A percentile compares a stretch with the other conserved stretches of the same genome.
These are phyloP conservation scores for Avena sativa DNA, from an alignment of 176 grass and related monocot species.

Conservation along the genomic window DNA sequence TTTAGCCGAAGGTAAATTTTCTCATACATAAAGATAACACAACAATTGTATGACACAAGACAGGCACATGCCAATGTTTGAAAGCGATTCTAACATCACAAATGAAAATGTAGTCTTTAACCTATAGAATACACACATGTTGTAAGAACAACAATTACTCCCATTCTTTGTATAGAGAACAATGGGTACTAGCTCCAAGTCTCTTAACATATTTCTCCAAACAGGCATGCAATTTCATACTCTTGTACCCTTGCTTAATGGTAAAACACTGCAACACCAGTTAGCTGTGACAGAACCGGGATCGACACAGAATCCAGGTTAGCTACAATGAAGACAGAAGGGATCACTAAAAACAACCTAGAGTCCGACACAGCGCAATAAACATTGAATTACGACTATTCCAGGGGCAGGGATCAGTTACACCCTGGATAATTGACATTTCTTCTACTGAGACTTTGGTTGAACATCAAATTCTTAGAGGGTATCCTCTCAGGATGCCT, in stretches of 20 bases:
- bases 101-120: neutral
- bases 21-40: neutral
- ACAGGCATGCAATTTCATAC: neutral
- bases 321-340: constrained; percentile 14
- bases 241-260: neutral
- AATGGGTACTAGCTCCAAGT: neutral
- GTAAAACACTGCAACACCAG: constrained; percentile 3
- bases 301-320: neutral
- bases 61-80: neutral
- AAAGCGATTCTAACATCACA: neutral
- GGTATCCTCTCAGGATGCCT: neutral
- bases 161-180: neutral
- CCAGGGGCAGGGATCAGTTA: neutral
- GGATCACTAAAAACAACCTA: neutral
- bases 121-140: neutral
- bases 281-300: neutral
- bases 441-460: constrained; percentile 5
- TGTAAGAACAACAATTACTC: neutral
- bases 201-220: constrained; percentile 11
- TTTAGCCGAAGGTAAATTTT: constrained; percentile 28
- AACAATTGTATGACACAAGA: constrained; percentile 8
- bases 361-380: neutral
- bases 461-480: neutral
- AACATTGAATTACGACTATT: constrained; percentile 14
- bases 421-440: constrained; percentile 4